Evolutionary conservation across 208 protist genomes (phyloP), one percentile per base, ranked within the genome.

Genomic region (Sergeia podlipaevii): DNA sequence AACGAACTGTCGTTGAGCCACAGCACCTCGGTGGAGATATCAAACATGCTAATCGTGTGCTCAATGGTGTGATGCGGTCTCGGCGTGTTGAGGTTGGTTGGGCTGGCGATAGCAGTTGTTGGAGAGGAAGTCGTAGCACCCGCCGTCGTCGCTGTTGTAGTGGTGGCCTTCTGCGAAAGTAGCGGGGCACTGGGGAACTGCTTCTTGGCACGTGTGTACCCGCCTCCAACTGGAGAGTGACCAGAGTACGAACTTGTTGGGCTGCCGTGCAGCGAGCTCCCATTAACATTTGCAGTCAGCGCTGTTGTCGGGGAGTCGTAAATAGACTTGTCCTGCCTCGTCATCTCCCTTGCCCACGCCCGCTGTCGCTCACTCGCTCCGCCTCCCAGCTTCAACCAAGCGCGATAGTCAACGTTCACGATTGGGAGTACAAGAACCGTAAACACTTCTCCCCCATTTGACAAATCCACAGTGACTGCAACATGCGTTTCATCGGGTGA

Each of bases 401-500:
- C 30, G 15, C 32, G 23, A 51, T 78, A 89, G 52, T 85, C 77
- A 0, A 85, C 65, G 44, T 86, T 65, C 13, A 41, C 42, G 27
- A 85, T 77, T 8, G 65, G 42, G 6, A 87, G 17, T 10, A 88
- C 39, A 49, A 91, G 74, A 11, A 87, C 57, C 4, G 69, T 83
- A 50, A 68, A 86, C 15, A 88, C 56, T 53, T 91, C 84, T 10
- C 51, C 50, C 3, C 84, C 79, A 32, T 70, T 71, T n/a, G 72
- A 80, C 61, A 69, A 84, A 48, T 91, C 84, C 29, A 91, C 10
- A 13, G 74, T 74, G 15, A 80, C 58, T 11, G 72, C 77, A 2
- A 88, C 37, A 4, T 47, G 47, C 13, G 48, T 43, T 42, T 79
- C 76, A 53, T 85, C 70, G 0, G 69, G 68, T 4, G 79, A 80